phyloP scores from a whole-genome alignment of 805 yeast species.

The Hanseniaspora meyeri region DNA sequence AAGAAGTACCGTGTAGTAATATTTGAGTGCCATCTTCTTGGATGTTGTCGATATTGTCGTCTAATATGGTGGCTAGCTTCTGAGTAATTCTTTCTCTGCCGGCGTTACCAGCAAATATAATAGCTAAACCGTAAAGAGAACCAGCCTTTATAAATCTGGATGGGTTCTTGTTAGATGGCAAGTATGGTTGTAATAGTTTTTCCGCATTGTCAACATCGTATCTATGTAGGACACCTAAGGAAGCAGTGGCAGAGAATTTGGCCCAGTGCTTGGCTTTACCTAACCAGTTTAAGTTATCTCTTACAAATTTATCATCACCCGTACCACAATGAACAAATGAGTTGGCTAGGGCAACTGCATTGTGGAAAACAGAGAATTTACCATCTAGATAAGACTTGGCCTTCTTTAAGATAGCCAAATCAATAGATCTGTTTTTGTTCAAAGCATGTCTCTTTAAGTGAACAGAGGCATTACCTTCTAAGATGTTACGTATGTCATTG shows the following conservation, averaged over 20 bases:
- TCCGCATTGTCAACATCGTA: conserved; percentile 89
- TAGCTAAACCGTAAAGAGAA: conserved; percentile 80
- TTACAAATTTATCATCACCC: conserved; percentile 82
- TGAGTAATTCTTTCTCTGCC: conserved; percentile 65
- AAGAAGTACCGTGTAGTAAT: conserved; percentile 85
- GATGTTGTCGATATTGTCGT: conserved; percentile 36
- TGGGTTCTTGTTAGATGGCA: conserved; percentile 59
- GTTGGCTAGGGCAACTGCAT: conserved; percentile 87
- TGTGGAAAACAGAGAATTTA: conserved; percentile 84
- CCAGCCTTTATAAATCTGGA: conserved; percentile 93
- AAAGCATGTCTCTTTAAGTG: conserved; percentile 83
- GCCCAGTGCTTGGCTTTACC: conserved; percentile 98
- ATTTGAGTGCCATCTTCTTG: conserved; percentile 66
- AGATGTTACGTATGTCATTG: conserved; percentile 36
- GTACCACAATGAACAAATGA: conserved; percentile 95
- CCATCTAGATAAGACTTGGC: conserved; percentile 77
- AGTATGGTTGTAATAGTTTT: conserved; percentile 73
- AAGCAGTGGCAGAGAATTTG: conserved; percentile 94
- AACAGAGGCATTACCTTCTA: conserved; percentile 88
- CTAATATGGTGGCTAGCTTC: conserved; percentile 58
- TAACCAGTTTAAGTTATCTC: conserved; percentile 86
- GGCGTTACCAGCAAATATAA: conserved; percentile 93
- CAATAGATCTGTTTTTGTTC: conserved; percentile 77
- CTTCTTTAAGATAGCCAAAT: conserved; percentile 64
- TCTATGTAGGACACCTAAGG: conserved; percentile 90